A percentile compares a stretch with the other conserved stretches of the same genome.
Evolutionary conservation across 345 rosid species (phyloP).

Genomic region (Rhodamnia rubescens): DNA sequence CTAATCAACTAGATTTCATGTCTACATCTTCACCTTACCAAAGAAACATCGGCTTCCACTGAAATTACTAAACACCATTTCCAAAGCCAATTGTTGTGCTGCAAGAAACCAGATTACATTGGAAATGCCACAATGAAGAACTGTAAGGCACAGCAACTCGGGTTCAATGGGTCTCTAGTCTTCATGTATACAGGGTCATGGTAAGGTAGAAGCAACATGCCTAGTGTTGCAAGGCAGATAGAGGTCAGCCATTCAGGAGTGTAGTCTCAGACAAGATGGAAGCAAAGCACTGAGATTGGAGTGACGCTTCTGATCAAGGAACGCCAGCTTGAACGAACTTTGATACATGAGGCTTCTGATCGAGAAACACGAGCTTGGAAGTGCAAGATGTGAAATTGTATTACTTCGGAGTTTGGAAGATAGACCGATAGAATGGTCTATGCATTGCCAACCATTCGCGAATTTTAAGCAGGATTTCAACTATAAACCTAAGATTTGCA

Average conservation of each 20-base stretch:
- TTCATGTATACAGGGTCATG: neutral
- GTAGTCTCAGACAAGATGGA: neutral
- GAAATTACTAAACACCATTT: neutral
- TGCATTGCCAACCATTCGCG: neutral
- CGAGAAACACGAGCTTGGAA: neutral
- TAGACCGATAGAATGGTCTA: neutral
- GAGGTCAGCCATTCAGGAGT: neutral
- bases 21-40: neutral
- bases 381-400: neutral
- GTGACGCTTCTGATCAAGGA: neutral
- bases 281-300: neutral
- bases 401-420: neutral
- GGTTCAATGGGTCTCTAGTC: neutral
- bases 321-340: neutral
- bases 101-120: neutral
- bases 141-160: neutral
- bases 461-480: neutral
- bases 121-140: neutral
- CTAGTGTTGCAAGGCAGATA: neutral
- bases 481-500: neutral
- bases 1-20: neutral
- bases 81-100: neutral
- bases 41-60: neutral
- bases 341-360: neutral
- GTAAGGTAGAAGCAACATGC: neutral